A percentile compares a stretch with the other conserved stretches of the same genome.
These are phyloP conservation scores for Gossypium lobatum DNA, from an alignment of 441 rosid species.

Conservation along the genomic window DNA sequence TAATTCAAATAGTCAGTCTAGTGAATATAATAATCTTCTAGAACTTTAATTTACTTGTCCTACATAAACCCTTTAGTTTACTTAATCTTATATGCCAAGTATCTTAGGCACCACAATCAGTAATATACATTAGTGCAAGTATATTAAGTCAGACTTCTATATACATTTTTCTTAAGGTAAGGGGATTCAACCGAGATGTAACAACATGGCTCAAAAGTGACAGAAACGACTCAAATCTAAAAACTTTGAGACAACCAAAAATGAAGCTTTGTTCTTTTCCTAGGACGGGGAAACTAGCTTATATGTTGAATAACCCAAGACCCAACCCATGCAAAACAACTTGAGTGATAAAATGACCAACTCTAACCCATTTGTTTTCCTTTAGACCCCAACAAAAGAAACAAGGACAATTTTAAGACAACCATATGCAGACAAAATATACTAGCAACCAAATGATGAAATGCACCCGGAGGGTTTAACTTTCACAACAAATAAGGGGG, in stretches of 20 bases:
- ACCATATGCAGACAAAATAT: neutral
- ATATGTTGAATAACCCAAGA: neutral
- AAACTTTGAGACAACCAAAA: neutral
- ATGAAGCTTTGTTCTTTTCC: neutral
- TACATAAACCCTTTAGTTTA: neutral
- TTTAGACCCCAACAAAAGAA: neutral
- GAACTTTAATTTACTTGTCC: neutral
- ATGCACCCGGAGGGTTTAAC: neutral
- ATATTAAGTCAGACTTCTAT: neutral
- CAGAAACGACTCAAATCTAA: neutral
- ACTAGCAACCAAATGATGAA: neutral
- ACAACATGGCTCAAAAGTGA: neutral
- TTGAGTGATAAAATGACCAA: neutral
- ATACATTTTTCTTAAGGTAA: neutral
- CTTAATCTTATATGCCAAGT: neutral
- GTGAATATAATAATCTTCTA: neutral
- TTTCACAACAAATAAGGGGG: neutral
- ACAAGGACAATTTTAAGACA: neutral
- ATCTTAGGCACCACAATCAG: neutral
- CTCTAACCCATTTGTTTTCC: neutral
- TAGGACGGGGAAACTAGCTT: neutral
- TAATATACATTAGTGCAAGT: neutral
- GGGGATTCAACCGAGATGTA: neutral
- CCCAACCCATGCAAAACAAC: neutral
- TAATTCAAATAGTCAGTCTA: neutral